These are phyloP conservation scores for Solanum acaule DNA, from an alignment of 257 asterid species.

Conservation along the genomic window DNA sequence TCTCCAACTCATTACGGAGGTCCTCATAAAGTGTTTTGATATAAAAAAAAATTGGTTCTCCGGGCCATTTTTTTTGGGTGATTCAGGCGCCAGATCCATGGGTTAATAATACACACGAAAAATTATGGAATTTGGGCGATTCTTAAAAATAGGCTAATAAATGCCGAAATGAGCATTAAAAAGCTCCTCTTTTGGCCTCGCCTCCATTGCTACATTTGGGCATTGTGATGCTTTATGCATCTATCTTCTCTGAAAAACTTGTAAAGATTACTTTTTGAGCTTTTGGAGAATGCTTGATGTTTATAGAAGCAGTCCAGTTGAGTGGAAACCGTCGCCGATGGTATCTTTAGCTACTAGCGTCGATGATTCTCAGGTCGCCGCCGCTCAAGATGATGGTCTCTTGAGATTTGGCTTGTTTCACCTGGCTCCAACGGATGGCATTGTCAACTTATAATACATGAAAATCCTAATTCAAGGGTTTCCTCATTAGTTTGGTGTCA, in stretches of 20 bases:
- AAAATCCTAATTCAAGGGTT: conserved; percentile 65
- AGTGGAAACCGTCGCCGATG: conserved; percentile 80
- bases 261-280: background rate
- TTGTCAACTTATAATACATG: conserved; percentile 49
- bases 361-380: conserved; percentile 92
- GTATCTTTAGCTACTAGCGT: conserved; percentile 86
- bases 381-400: conserved; percentile 79
- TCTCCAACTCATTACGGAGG: no score
- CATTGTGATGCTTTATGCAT: background rate
- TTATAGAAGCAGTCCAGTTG: conserved; percentile 51
- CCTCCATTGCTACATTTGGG: background rate
- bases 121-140: no score
- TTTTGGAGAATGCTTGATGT: conserved; percentile 31
- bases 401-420: conserved; percentile 97
- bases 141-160: no score
- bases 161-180: no score
- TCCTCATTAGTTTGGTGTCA: conserved; percentile 90
- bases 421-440: conserved; percentile 99
- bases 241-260: background rate
- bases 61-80: no score
- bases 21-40: no score
- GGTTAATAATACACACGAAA: no score
- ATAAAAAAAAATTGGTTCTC: no score
- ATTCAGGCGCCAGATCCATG: no score
- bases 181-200: background rate